Evolutionary conservation across 345 rosid genomes (phyloP).

Genomic region (Psidium guajava): DNA sequence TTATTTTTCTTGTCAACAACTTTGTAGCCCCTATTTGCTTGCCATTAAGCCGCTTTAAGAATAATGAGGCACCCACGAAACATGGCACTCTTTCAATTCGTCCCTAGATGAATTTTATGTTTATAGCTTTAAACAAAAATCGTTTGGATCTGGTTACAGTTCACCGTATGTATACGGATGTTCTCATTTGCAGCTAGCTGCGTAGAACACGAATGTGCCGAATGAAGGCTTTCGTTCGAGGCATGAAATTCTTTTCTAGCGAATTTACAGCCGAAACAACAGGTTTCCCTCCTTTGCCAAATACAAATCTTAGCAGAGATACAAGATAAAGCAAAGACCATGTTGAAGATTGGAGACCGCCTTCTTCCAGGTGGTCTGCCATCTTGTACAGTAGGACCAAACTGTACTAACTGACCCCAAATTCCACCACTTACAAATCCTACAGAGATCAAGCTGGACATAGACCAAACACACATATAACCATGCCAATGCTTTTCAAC

Average conservation of each 20-base stretch:
- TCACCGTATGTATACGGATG: not conserved
- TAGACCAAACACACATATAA: not conserved
- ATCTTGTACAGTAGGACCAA: not conserved
- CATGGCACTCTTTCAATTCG: not conserved
- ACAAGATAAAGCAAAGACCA: not conserved
- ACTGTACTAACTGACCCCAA: not conserved
- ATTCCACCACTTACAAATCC: not conserved
- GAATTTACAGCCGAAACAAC: not conserved
- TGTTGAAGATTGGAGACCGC: not conserved
- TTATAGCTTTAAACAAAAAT: not conserved
- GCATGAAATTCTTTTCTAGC: not conserved
- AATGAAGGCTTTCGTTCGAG: not conserved
- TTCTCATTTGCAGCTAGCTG: not conserved
- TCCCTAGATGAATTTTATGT: not conserved
- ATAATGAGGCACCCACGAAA: not conserved
- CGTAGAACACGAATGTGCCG: not conserved
- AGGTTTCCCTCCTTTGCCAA: not conserved
- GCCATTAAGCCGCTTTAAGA: not conserved
- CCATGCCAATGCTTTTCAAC: no score
- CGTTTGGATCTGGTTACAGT: not conserved
- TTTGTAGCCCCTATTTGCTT: not conserved
- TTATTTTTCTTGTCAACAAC: not conserved
- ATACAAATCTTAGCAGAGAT: not conserved
- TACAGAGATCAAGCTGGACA: not conserved
- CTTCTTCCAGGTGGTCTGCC: not conserved